Evolutionary conservation across 805 yeast species (phyloP), one percentile per base, ranked within the genome.

Genomic region (Wickerhamomyces tratensis): DNA sequence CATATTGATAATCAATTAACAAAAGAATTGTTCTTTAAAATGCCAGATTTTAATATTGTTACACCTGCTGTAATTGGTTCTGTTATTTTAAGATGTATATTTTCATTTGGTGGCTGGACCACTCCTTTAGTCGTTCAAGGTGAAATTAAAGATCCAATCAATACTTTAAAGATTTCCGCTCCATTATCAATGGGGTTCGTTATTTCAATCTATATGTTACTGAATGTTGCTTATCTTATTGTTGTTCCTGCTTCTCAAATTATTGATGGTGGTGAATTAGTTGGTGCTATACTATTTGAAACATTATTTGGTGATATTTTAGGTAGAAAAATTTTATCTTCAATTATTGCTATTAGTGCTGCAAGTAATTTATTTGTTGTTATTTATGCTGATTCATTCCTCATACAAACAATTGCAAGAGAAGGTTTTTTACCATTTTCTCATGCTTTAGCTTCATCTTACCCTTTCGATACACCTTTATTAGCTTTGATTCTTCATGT

Each of bases 21-120:
- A 51, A 36, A 52, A 58, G 52, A 51, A 13, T 46, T 52, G 3
- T 56, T 70, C 36, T 60, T 63, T 42, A 46, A 47, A 2, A 48
- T 58, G 9, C 63, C 63, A 38, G 58, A 56, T 14, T 38, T 44
- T 10, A 40, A 61, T 0, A 36, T 49, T 2, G 57, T 68, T 1
- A 58, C 74, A 2, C 41, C 67, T 5, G 60, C 80, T 1, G 63
- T 72, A 2, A 59, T 76, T 43, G 70, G 80, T 0, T 62, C 74
- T 40, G 79, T 81, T 1, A 68, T 76, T 29, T 68, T 77, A 20
- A 73, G 73, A 51, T 74, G 79, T 0, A 64, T 71, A 34, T 77
- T 73, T 56, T 72, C 81, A 11, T 74, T 69, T 45, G 65, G 73
- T 10, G 84, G 84, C 6, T 77, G 83, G 82, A 75, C 73, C 45